Base-by-base conservation (phyloP, 202 grass and related monocot genomes). In the Carex arenaria region DNA sequence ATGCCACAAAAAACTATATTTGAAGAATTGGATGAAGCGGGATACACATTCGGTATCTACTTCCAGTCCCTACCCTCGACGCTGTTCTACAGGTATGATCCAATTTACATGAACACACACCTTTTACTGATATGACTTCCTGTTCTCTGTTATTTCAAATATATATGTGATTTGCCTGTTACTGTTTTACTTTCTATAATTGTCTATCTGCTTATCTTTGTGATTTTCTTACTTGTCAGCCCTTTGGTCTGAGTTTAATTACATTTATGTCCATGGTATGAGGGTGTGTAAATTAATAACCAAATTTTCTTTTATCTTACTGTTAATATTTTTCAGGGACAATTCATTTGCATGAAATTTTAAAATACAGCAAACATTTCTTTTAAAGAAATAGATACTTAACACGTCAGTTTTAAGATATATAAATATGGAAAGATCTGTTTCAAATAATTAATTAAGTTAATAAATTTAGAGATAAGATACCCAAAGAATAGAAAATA, bases 1-100 rank as follows among this genome's bases (percentile, higher is more conserved):
- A 17, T 95, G 77, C 92, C 92, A 5, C 92, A 98, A 82, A 65
- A 71, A 31, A 95, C 94, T 76, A 94, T 98, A 88, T 98, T 95
- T 71, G 95, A 98, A 64, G 65, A 84, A 15, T 88, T 98, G 68
- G 60, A 93, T 31, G 95, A 98, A 31, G 87, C 73, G 4, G 95
- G 87, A 2, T 17, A 47, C 72, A 80, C 86, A 0, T 98, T 98
- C 66, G 95, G 95, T 6, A 17, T 98, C 64, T 95, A 98, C 80
- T 95, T 91, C 78, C 95, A 98, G 90, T 89, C 80, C 69, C 92
- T 90, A 8, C 95, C 95, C 0, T n/a, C 95, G 14, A 86, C 89
- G n/a, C 86, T 98, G 82, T 82, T 93, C 5, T 93, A 92, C 83
- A 84, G 88, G 84, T 87, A 72, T 52, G 42, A 49, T 65, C 12